These are phyloP conservation scores for Austroboletus olivaceoglutinosus DNA, from an alignment of 1,284 basidiomycete genomes.

Conservation along the genomic window DNA sequence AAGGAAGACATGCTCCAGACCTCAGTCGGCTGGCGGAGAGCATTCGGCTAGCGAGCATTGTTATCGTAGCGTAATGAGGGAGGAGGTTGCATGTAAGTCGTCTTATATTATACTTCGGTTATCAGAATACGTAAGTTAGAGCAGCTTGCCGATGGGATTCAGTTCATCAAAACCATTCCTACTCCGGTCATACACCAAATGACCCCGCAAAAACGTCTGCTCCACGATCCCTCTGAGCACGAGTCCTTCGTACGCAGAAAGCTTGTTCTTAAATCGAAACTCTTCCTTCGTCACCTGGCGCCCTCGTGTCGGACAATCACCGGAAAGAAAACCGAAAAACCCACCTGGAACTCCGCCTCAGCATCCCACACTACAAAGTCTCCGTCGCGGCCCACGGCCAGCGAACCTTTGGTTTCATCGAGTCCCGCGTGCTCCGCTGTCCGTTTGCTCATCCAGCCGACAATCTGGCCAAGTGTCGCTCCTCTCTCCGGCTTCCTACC, in stretches of 20 bases:
- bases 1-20: slow-evolving; percentile 12
- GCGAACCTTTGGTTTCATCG: slow-evolving; percentile 62
- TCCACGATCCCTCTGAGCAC: slow-evolving; percentile 68
- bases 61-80: not conserved
- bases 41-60: slow-evolving; percentile 14
- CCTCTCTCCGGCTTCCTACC: slow-evolving; percentile 49
- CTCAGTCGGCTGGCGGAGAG: slow-evolving; percentile 2
- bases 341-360: slow-evolving; percentile 55
- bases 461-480: slow-evolving; percentile 57
- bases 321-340: slow-evolving; percentile 19
- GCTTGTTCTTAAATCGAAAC: slow-evolving; percentile 88
- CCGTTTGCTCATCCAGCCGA: slow-evolving; percentile 70
- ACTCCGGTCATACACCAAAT: slow-evolving; percentile 56
- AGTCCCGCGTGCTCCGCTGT: slow-evolving; percentile 81
- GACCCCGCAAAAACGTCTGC: slow-evolving; percentile 76
- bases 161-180: slow-evolving; percentile 35
- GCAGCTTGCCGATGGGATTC: slow-evolving; percentile 33
- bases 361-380: slow-evolving; percentile 87
- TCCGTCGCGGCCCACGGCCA: slow-evolving; percentile 74
- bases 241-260: slow-evolving; percentile 83
- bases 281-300: slow-evolving; percentile 66
- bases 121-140: slow-evolving; percentile 19
- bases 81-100: no score
- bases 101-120: not conserved
- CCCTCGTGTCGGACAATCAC: slow-evolving; percentile 9